Evolutionary conservation across 2,329 filamentous ascomycete species (phyloP).

Genomic region (Zymoseptoria ardabiliae): DNA sequence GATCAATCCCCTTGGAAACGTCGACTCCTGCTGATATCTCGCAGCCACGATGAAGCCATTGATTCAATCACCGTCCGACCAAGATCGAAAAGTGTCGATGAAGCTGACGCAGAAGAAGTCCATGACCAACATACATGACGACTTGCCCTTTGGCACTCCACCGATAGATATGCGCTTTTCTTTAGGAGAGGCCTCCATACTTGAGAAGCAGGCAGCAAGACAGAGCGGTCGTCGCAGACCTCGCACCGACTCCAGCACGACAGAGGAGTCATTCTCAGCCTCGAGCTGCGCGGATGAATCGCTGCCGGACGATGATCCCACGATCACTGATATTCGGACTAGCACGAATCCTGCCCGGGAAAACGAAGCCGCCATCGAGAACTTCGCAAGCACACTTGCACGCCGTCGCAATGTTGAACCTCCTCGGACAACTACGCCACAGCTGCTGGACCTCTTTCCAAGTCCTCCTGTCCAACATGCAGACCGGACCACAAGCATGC

Average conservation of each 20-base stretch:
- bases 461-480: not conserved
- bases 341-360: conserved; percentile 22
- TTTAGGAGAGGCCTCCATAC: conserved; percentile 17
- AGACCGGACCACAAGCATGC: conserved; percentile 1
- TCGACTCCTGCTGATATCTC: conserved; percentile 11
- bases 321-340: not conserved
- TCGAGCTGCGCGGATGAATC: conserved; percentile 30
- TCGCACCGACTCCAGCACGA: conserved; percentile 12
- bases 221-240: conserved; percentile 7
- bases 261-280: conserved; percentile 27
- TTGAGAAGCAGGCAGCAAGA: conserved; percentile 15
- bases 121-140: conserved; percentile 20
- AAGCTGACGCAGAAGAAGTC: conserved; percentile 33
- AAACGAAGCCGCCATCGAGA: conserved; percentile 24
- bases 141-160: conserved; percentile 30
- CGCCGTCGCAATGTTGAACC: conserved; percentile 30
- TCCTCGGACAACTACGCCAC: conserved; percentile 18
- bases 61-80: conserved; percentile 30
- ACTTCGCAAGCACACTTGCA: conserved; percentile 31
- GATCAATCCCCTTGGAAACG: not conserved
- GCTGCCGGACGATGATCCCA: conserved; percentile 24
- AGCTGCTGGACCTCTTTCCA: conserved; percentile 29
- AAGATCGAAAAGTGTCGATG: conserved; percentile 34
- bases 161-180: conserved; percentile 20
- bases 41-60: conserved; percentile 23